Evolutionary conservation across 1,139 yeast species (phyloP).

Genomic region (Geotrichum macrosporum): DNA sequence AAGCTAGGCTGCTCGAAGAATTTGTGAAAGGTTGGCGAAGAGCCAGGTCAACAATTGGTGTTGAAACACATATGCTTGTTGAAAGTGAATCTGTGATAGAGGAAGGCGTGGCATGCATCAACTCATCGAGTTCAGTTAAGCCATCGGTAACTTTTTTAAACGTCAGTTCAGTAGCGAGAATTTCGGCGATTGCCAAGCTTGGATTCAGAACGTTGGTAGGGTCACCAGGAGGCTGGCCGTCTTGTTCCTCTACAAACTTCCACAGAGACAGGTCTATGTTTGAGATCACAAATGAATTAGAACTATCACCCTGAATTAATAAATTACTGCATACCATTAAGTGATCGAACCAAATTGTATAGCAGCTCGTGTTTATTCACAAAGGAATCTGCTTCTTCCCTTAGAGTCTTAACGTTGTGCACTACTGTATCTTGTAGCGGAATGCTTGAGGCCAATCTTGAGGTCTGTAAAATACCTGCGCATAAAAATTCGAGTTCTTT

Average conservation of each 20-base stretch:
- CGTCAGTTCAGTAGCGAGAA: not conserved
- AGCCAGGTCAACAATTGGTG: slow-evolving; percentile 6
- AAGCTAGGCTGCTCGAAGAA: slow-evolving; percentile 13
- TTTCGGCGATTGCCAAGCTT: not conserved
- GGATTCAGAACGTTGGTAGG: slow-evolving; percentile 1
- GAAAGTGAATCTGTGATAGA: not conserved
- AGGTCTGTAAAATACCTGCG: not conserved
- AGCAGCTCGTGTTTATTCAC: not conserved
- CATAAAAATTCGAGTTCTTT: slow-evolving; percentile 7
- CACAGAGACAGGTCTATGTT: slow-evolving; percentile 1
- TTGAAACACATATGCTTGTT: not conserved
- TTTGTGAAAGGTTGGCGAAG: slow-evolving; percentile 7
- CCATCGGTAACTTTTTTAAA: not conserved
- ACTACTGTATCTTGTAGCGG: slow-evolving; percentile 2
- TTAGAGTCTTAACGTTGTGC: not conserved
- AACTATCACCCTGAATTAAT: not conserved
- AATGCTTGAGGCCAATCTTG: not conserved
- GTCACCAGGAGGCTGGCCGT: slow-evolving; percentile 5
- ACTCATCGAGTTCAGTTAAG: not conserved
- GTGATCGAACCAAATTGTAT: not conserved
- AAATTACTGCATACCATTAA: not conserved
- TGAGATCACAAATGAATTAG: no score
- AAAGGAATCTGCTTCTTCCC: not conserved
- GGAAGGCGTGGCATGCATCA: not conserved
- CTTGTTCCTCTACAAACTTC: slow-evolving; percentile 10